Percentiles rank a stretch among this genome's conserved stretches.
phyloP scores from a whole-genome alignment of 2,329 filamentous ascomycete species.

The Penicillium carneum region DNA sequence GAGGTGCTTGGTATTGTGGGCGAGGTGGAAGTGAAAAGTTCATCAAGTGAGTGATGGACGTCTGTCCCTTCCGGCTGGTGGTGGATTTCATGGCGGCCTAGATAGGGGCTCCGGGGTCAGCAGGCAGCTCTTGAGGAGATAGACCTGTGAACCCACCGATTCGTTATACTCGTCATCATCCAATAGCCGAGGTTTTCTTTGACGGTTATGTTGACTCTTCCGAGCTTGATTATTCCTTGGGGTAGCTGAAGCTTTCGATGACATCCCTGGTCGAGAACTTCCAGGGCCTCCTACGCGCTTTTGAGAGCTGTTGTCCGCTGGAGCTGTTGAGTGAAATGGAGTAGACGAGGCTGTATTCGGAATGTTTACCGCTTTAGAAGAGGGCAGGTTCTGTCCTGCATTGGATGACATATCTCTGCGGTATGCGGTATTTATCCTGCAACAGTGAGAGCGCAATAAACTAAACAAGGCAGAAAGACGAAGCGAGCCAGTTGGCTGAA shows the following conservation, averaged over 20 bases:
- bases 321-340: constrained; percentile 43
- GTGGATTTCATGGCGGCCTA: constrained; percentile 69
- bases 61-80: constrained; percentile 83
- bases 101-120: constrained; percentile 24
- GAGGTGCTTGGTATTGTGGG: constrained; percentile 65
- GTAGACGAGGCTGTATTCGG: constrained; percentile 44
- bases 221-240: constrained; percentile 75
- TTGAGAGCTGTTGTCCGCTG: constrained; percentile 48
- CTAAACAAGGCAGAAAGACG: neutral
- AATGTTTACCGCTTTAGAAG: constrained; percentile 51
- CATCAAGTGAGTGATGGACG: constrained; percentile 94
- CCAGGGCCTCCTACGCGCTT: constrained; percentile 52
- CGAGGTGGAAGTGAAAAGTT: constrained; percentile 84
- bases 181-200: constrained; percentile 74
- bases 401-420: constrained; percentile 51
- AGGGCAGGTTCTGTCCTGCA: constrained; percentile 44
- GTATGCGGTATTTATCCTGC: neutral
- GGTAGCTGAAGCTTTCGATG: constrained; percentile 48
- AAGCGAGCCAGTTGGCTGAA: neutral
- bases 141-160: constrained; percentile 61
- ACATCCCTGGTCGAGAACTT: constrained; percentile 50
- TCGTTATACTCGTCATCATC: constrained; percentile 90
- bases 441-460: neutral
- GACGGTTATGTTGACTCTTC: constrained; percentile 83
- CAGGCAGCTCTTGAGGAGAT: constrained; percentile 20